Conservation (phyloP, 257 asterid genomes). For the Lycium barbarum region DNA sequence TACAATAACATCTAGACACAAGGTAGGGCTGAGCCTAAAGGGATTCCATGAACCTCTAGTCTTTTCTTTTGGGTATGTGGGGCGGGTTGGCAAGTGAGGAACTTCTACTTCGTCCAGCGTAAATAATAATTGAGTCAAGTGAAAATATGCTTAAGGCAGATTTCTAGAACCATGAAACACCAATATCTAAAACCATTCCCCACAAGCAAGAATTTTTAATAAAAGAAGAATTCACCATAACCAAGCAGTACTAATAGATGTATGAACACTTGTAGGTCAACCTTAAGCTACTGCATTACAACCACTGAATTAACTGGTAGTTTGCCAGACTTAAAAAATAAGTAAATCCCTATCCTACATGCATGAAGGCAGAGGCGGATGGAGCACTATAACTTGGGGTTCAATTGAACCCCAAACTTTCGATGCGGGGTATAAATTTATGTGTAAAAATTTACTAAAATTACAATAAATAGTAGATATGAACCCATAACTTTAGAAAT, state of each 20-base stretch:
- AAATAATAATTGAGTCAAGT: not conserved
- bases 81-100: not conserved
- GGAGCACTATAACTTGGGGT: no score
- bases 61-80: not conserved
- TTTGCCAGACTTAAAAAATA: not conserved
- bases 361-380: not conserved
- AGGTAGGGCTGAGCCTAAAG: not conserved
- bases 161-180: conserved; percentile 5
- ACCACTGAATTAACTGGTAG: not conserved
- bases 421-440: no score
- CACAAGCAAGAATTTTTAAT: not conserved
- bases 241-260: not conserved
- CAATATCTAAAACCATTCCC: conserved; percentile 10
- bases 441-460: no score
- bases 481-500: no score
- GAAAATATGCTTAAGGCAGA: not conserved
- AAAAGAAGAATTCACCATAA: not conserved
- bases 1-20: not conserved
- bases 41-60: not conserved
- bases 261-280: not conserved
- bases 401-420: no score
- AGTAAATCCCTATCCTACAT: not conserved
- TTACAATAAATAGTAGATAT: no score
- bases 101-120: not conserved
- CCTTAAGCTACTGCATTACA: conserved; percentile 7